These are phyloP conservation scores for Gaultheria prostrata DNA, from an alignment of 148 eudicot species.

Conservation along the genomic window DNA sequence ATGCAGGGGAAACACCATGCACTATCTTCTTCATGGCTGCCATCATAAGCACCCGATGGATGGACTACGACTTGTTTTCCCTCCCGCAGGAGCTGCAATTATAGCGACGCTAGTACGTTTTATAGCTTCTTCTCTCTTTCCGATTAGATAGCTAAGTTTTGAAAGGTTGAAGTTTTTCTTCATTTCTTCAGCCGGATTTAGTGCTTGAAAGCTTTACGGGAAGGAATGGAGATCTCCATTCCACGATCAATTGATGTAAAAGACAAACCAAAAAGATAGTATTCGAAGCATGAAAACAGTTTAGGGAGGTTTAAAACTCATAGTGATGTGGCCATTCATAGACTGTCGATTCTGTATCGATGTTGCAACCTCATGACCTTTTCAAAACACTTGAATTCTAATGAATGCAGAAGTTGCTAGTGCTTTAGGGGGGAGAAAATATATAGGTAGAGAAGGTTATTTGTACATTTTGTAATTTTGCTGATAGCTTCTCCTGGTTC, in stretches of 20 bases:
- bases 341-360: background rate
- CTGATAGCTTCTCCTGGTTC: background rate
- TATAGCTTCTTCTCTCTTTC: background rate
- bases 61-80: conserved; percentile 86
- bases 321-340: background rate
- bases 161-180: background rate
- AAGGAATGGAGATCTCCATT: background rate
- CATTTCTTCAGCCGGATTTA: background rate
- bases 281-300: background rate
- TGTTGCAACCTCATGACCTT: background rate
- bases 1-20: conserved; percentile 62
- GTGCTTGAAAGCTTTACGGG: background rate
- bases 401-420: background rate
- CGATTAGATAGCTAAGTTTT: background rate
- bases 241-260: background rate
- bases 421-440: background rate
- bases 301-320: background rate
- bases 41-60: conserved; percentile 96
- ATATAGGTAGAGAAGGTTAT: background rate
- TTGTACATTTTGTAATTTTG: background rate
- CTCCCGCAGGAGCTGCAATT: conserved; percentile 79
- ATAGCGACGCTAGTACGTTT: conserved; percentile 57
- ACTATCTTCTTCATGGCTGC: conserved; percentile 89
- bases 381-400: background rate
- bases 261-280: background rate